These are phyloP conservation scores for Lachancea fermentati DNA, from an alignment of 805 yeast genomes.

Conservation along the genomic window DNA sequence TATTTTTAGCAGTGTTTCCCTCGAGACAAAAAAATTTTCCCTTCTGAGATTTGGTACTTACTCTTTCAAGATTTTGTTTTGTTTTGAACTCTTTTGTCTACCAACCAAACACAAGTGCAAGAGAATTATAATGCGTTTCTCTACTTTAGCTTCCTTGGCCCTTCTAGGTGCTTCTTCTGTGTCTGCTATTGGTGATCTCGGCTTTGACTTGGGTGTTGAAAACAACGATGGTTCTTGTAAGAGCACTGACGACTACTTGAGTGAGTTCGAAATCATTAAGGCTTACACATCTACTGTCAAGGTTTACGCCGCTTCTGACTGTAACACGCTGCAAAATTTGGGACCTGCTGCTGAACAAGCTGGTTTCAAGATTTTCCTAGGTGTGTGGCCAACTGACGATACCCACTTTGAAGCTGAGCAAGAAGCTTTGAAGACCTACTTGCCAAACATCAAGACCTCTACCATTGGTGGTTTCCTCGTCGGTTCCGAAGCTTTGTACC, in stretches of 20 bases:
- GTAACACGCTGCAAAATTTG: slow-evolving; percentile 77
- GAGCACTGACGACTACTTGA: slow-evolving; percentile 58
- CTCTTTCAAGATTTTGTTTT: background rate
- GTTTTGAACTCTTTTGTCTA: background rate
- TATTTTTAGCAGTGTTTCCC: background rate
- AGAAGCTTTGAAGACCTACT: slow-evolving; percentile 58
- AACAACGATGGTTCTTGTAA: slow-evolving; percentile 74
- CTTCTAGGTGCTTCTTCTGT: slow-evolving; percentile 40
- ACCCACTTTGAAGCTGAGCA: slow-evolving; percentile 71
- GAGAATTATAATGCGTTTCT: slow-evolving; percentile 32
- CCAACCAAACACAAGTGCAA: background rate
- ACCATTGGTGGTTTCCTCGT: slow-evolving; percentile 76
- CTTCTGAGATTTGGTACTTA: background rate
- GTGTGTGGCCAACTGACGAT: slow-evolving; percentile 92
- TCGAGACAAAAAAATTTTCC: slow-evolving; percentile 1
- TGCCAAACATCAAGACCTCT: slow-evolving; percentile 65
- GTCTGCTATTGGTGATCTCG: slow-evolving; percentile 63
- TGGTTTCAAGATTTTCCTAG: slow-evolving; percentile 72
- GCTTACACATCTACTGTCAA: slow-evolving; percentile 62
- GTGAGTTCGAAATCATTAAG: slow-evolving; percentile 58
- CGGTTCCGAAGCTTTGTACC: slow-evolving; percentile 94
- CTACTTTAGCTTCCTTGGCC: slow-evolving; percentile 42
- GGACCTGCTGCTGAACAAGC: slow-evolving; percentile 82
- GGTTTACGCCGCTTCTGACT: slow-evolving; percentile 89
- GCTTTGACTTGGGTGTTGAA: slow-evolving; percentile 83